Base-by-base conservation (phyloP, 2,329 filamentous ascomycete genomes). In the Monosporascus sp. region DNA sequence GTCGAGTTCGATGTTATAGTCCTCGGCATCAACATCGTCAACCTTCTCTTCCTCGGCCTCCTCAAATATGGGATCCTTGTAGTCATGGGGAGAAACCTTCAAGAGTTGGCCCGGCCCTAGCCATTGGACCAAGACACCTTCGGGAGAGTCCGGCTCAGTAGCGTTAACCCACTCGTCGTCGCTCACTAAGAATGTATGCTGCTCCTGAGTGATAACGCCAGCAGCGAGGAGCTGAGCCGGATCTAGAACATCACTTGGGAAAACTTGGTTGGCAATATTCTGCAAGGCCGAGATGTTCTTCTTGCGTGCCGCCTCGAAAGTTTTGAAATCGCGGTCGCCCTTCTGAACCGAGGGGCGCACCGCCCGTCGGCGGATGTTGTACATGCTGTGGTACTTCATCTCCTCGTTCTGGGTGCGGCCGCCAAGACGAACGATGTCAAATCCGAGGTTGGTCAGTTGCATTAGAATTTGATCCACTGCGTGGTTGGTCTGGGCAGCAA, bases 401-500 rank as follows among this genome's bases (percentile, higher is more conserved):
- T 79, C 76, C 1, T 74, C 70, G 54, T 89, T 85, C 49, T 82
- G 80, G 18, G 86, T 89, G 31, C 88, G 80, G 2, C 85, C 84
- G 42, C 90, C 90, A 9, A 82, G 64, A 2, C 79, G 76, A 9
- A 75, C 72, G 53, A 91, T 84, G 1, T 82, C 77, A 77, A 69
- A 87, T 3, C 66, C 69, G 0, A 61, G 51, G 1, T 72, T 64
- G 1, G 83, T 74, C 17, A 90, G 76, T 51, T 86, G 82, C 1
- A 73, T 71, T 0, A 96, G 74, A 0, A 97, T 74, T 64, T 96
- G 91, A 60, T 97, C 91, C 0, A 96, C 73, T 0, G 91, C 91
- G 68, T 96, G 90, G 54, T 97, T 97, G 0, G 91, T 97, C 62
- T 96, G 90, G 7, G 90, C 90, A 0, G 90, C 81, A 3, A 96